phyloP scores from a whole-genome alignment of 768 basidiomycete genomes.

The Chalciporus pseudorubinellus region DNA sequence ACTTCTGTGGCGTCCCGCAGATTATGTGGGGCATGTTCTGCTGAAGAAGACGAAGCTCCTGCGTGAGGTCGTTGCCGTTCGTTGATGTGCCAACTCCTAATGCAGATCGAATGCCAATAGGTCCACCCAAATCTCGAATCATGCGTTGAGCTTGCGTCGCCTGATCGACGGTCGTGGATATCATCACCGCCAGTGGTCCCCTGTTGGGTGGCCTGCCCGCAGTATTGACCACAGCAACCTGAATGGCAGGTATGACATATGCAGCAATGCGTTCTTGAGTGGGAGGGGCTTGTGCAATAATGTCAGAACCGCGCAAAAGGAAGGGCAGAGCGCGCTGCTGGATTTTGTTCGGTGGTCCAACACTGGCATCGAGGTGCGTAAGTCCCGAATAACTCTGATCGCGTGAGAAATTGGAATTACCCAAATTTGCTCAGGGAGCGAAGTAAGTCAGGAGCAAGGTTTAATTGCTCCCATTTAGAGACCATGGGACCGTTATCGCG shows the following conservation, averaged over 20 bases:
- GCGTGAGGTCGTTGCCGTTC: constrained; percentile 55
- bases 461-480: constrained; percentile 95
- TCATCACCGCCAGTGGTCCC: constrained; percentile 84
- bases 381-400: constrained; percentile 10
- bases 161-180: constrained; percentile 98
- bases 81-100: constrained; percentile 81
- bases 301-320: constrained; percentile 89
- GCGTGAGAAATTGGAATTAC: constrained; percentile 45
- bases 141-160: constrained; percentile 95
- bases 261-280: constrained; percentile 98
- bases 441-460: constrained; percentile 81
- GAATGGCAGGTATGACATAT: constrained; percentile 90
- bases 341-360: constrained; percentile 98
- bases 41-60: constrained; percentile 80
- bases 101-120: constrained; percentile 88
- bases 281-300: constrained; percentile 98
- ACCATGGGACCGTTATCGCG: constrained; percentile 79
- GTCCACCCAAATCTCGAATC: constrained; percentile 90
- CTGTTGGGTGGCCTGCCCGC: constrained; percentile 55
- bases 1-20: constrained; percentile 95
- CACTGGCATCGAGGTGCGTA: constrained; percentile 43
- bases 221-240: constrained; percentile 70
- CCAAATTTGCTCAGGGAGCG: constrained; percentile 91
- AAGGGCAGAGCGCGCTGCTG: constrained; percentile 97
- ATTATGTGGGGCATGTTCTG: constrained; percentile 94